Conservation (phyloP, 805 yeast genomes). For the Candida khao-thaluensis region DNA sequence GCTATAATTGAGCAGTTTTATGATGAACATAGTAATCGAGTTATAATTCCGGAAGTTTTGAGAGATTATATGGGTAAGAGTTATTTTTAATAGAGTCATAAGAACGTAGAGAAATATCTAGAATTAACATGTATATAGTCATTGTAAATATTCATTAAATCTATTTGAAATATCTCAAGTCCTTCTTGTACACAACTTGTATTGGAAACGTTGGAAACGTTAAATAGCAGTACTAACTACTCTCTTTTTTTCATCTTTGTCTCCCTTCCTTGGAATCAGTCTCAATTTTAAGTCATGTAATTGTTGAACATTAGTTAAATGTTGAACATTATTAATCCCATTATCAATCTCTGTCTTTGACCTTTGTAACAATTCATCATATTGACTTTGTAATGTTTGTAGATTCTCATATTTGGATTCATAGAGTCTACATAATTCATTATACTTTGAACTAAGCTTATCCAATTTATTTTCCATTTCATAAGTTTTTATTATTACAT, state of each 20-base stretch:
- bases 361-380: slow-evolving; percentile 7
- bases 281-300: slow-evolving; percentile 14
- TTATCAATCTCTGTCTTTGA: slow-evolving; percentile 4
- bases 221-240: slow-evolving; percentile 23
- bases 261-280: slow-evolving; percentile 6
- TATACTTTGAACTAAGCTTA: slow-evolving; percentile 9
- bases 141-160: background rate
- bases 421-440: slow-evolving; percentile 10
- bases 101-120: too few relatives aligned
- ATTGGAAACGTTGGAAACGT: background rate
- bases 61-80: slow-evolving; percentile 67
- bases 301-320: slow-evolving; percentile 10
- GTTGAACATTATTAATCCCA: background rate
- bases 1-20: slow-evolving; percentile 89
- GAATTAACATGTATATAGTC: too few relatives aligned
- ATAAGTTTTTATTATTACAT: slow-evolving; percentile 2
- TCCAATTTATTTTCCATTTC: slow-evolving; percentile 20
- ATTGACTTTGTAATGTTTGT: slow-evolving; percentile 8
- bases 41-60: slow-evolving; percentile 67
- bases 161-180: background rate
- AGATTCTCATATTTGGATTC: slow-evolving; percentile 9
- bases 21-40: slow-evolving; percentile 51
- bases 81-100: slow-evolving; percentile 17
- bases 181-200: background rate
- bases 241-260: slow-evolving; percentile 19